These are phyloP conservation scores for Cryomyces minteri DNA, from an alignment of 495 filamentous ascomycete species.

Conservation along the genomic window DNA sequence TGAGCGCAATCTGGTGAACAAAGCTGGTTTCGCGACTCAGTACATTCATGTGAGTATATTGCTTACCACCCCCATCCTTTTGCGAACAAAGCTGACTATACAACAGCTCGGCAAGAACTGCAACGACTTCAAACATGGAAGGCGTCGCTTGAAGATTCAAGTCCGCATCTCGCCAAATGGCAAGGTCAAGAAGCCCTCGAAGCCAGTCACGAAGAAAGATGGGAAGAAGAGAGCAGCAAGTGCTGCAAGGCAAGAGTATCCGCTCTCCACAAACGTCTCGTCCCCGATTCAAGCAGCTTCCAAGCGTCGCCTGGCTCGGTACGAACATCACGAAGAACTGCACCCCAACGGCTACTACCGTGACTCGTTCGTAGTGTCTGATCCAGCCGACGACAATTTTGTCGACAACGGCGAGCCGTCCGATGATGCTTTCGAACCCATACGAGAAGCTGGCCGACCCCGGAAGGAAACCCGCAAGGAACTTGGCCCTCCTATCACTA, in stretches of 20 bases:
- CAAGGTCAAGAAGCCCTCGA: constrained; percentile 17
- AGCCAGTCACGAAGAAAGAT: constrained; percentile 11
- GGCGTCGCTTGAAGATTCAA: constrained; percentile 35
- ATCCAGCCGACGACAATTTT: constrained; percentile 16
- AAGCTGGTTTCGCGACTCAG: constrained; percentile 36
- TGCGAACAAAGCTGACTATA: constrained; percentile 5
- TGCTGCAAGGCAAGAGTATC: constrained; percentile 22
- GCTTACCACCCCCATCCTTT: background rate
- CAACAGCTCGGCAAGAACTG: constrained; percentile 31
- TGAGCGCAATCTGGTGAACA: constrained; percentile 42
- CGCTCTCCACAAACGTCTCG: constrained; percentile 66
- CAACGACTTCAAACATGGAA: constrained; percentile 29
- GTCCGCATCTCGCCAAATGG: constrained; percentile 33
- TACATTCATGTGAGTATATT: constrained; percentile 33
- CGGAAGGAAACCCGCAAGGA: constrained; percentile 16
- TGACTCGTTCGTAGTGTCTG: constrained; percentile 33
- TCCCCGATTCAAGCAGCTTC: constrained; percentile 51
- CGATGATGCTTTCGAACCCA: constrained; percentile 40
- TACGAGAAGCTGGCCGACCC: constrained; percentile 24
- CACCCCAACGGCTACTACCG: constrained; percentile 27
- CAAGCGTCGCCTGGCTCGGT: constrained; percentile 24
- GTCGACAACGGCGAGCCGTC: constrained; percentile 15
- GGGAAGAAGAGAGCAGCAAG: constrained; percentile 14
- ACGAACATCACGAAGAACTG: constrained; percentile 17
- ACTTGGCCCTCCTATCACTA: constrained; percentile 54